These are phyloP conservation scores for Gonapodya prolifera DNA, from an alignment of 192 early-diverging fungal genomes.

Conservation along the genomic window DNA sequence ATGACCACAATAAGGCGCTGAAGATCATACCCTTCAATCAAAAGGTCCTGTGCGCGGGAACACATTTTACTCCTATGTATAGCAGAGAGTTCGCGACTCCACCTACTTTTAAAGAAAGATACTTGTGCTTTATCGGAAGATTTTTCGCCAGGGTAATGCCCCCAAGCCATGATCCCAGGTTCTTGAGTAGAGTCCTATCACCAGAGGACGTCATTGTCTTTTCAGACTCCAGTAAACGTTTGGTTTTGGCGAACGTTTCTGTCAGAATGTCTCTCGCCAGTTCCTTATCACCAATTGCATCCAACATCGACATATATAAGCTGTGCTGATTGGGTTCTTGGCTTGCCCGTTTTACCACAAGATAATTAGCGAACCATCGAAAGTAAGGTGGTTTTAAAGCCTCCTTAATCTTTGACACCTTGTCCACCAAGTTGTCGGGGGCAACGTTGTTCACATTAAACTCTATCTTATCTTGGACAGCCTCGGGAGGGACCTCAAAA, in stretches of 20 bases:
- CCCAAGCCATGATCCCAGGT: slow-evolving; percentile 94
- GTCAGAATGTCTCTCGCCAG: slow-evolving; percentile 66
- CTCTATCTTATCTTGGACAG: slow-evolving; percentile 79
- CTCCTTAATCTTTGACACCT: slow-evolving; percentile 63
- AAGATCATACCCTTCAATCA: slow-evolving; percentile 82
- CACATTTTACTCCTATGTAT: no score
- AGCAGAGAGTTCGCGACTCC: background rate
- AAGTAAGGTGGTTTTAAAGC: slow-evolving; percentile 45
- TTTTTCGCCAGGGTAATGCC: slow-evolving; percentile 93
- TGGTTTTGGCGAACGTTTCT: slow-evolving; percentile 81
- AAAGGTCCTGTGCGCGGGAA: slow-evolving; percentile 43
- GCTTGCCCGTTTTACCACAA: slow-evolving; percentile 89
- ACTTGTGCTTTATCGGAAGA: slow-evolving; percentile 88
- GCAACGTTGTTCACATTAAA: slow-evolving; percentile 97
- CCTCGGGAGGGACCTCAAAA: slow-evolving; percentile 41
- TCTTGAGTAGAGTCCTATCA: slow-evolving; percentile 85
- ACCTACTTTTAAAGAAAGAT: slow-evolving; percentile 81
- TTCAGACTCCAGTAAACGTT: slow-evolving; percentile 81
- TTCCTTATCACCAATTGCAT: slow-evolving; percentile 51
- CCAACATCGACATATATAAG: slow-evolving; percentile 76
- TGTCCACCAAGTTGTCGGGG: slow-evolving; percentile 65
- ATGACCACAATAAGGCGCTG: slow-evolving; percentile 87
- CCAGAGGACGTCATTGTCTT: slow-evolving; percentile 79
- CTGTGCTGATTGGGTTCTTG: slow-evolving; percentile 95
- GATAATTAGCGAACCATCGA: slow-evolving; percentile 89